Evolutionary conservation across 352 stramenopile species (phyloP).

Genomic region (Elongisporangium undulatum): DNA sequence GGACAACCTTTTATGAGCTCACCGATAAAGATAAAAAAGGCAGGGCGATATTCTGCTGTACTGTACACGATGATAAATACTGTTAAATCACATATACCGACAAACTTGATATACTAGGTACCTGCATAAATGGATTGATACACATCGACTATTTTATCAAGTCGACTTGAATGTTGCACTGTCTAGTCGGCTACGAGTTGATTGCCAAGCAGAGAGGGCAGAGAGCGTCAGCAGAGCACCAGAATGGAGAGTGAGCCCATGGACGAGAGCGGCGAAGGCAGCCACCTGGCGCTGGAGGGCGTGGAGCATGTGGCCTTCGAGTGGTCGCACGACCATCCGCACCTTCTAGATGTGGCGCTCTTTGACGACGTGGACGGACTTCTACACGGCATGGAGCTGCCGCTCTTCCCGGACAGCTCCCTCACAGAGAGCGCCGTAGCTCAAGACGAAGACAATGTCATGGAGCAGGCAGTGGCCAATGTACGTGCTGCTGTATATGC

Average conservation of each 20-base stretch:
- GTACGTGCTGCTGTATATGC: not conserved
- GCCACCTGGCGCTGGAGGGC: not conserved
- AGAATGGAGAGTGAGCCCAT: not conserved
- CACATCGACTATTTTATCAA: no score
- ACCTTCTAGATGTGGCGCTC: not conserved
- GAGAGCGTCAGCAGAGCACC: not conserved
- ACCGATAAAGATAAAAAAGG: constrained; percentile 7
- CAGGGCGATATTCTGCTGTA: constrained; percentile 3
- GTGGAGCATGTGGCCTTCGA: not conserved
- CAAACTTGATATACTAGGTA: no score
- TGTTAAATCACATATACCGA: no score
- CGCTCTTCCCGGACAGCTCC: not conserved
- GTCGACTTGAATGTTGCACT: not conserved
- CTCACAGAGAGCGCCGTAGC: not conserved
- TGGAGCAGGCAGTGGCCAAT: not conserved
- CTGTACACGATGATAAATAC: no score
- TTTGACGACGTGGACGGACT: not conserved
- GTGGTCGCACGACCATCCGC: not conserved
- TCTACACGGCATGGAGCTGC: not conserved
- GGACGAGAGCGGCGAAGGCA: not conserved
- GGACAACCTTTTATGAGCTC: not conserved
- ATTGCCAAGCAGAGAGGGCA: not conserved
- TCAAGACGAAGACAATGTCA: not conserved
- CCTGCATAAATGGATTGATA: no score
- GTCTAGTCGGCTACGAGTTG: not conserved